Base-by-base conservation (phyloP, 1,284 basidiomycete species). In the Pholiota adiposa region DNA sequence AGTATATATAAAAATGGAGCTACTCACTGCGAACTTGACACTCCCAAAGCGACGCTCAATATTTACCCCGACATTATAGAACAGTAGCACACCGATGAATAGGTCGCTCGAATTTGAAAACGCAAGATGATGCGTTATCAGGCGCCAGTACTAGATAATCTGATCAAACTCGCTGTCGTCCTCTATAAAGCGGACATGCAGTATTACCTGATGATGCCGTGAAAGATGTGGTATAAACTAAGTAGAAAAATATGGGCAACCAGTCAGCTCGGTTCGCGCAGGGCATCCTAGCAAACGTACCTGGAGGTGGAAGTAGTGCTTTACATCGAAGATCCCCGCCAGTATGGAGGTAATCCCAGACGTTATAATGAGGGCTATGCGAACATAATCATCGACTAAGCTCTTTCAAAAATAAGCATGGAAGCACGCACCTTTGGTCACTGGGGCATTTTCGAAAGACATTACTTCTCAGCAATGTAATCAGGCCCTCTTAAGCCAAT, bases 41-140 rank as follows among this genome's bases (percentile, higher is more conserved):
- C 88, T 89, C 1, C 96, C 96, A 70, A 96, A 97, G 40, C 88
- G 85, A 56, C 96, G 83, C 71, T 98, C 96, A 44, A 97, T 82
- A 23, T 84, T 83, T 1, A 93, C 75, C 1, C 86, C 86, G 21
- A 87, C 80, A 69, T 88, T 86, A 74, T 90, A 96, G 2, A 97
- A 75, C 14, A 96, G 66, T 23, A 96, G 69, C 64, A 92, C 86
- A 1, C 85, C 86, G 49, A 97, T 72, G 53, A 97, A 83, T 31
- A 98, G 81, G 70, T 97, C 94, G 59, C 90, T 90, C 0, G 92
- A 95, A 72, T 89, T 96, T 4, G 88, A 83, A 70, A 92, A 97
- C 1, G 88, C 90, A 18, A 94, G 67, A 59, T 93, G 90, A 70
- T 95, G 90, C 3, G 83, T 76, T 11, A 86, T 67, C 7, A 97